Evolutionary conservation across 805 yeast species (phyloP).

Genomic region (Wickerhamiella vanderwaltii): DNA sequence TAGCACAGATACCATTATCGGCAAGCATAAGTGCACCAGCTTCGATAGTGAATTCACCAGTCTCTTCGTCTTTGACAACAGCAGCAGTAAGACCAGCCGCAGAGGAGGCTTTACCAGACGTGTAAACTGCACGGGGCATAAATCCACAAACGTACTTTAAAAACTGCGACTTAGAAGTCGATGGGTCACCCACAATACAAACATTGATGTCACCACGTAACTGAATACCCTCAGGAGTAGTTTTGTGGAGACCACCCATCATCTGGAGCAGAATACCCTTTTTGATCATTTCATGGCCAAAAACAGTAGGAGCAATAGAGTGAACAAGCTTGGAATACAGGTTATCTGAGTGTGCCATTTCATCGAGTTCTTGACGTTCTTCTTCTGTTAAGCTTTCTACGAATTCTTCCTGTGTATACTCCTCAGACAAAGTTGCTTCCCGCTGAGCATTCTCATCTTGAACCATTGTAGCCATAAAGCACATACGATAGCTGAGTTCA

Average conservation of each 20-base stretch:
- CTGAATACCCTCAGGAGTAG: slow-evolving; percentile 86
- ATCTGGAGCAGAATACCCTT: slow-evolving; percentile 83
- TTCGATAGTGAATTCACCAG: slow-evolving; percentile 92
- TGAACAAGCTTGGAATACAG: slow-evolving; percentile 72
- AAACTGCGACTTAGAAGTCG: slow-evolving; percentile 93
- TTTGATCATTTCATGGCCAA: slow-evolving; percentile 88
- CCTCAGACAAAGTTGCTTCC: slow-evolving; percentile 31
- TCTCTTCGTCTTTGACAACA: slow-evolving; percentile 92
- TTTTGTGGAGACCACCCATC: slow-evolving; percentile 90
- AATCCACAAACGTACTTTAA: slow-evolving; percentile 84
- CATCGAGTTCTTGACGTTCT: slow-evolving; percentile 73
- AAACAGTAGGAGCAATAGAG: slow-evolving; percentile 91
- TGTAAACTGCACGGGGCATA: slow-evolving; percentile 88
- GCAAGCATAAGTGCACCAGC: slow-evolving; percentile 99
- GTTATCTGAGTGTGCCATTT: slow-evolving; percentile 82
- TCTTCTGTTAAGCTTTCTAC: slow-evolving; percentile 65
- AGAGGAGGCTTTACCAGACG: slow-evolving; percentile 96
- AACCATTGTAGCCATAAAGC: slow-evolving; percentile 86
- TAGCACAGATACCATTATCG: slow-evolving; percentile 96
- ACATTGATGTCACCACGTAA: slow-evolving; percentile 93
- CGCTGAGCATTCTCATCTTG: slow-evolving; percentile 34
- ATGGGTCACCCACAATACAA: slow-evolving; percentile 95
- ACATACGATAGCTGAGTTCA: slow-evolving; percentile 82
- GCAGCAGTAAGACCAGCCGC: slow-evolving; percentile 99
- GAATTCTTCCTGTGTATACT: slow-evolving; percentile 68